Base-by-base conservation (phyloP, 73 alveolate genomes). In the Effrenium voratum region DNA sequence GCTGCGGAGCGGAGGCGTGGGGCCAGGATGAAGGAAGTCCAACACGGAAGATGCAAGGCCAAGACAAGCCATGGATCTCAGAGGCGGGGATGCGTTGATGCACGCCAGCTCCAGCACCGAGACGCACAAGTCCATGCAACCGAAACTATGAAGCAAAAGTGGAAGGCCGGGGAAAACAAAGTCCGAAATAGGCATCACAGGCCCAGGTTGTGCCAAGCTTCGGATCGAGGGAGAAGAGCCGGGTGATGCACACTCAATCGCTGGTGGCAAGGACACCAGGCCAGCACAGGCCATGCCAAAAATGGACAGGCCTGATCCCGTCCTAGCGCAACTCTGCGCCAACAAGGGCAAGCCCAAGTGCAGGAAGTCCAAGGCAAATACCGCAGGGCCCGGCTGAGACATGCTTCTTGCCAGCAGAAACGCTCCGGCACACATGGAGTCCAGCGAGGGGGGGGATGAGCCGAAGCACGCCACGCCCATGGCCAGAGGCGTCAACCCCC, bases 261-360 rank as follows among this genome's bases (percentile, higher is more conserved):
- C 73, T 5, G 55, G 66, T 50, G 55, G 92, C 36, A 50, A 24
- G 70, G 75, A 92, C 41, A 92, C 98, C 36, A 82, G 52, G 44
- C 80, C 98, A 36, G 43, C 50, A 30, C 98, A 52, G 32, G 70
- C 50, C 83, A 63, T 40, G 80, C 98, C 98, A 36, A 43, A n/a
- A 60, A 79, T 41, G 30, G 45, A 32, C 92, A 75, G 32, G 45
- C 10, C 12, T 16, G 52, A 41, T 38, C 26, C 90, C 36, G 50
- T 2, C 19, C 36, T 50, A 26, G 47, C 32, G 10, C 32, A 32
- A 55, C 66, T 47, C 57, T 38, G 91, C 22, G 50, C 38, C 79
- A n/a, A 49, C 92, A 92, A 6, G 12, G 38, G 32, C 24, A 60
- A 36, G 40, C 92, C 90, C 49, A 72, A 24, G 26, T 30, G 34